A percentile compares a stretch with the other conserved stretches of the same genome.
These are phyloP conservation scores for Ambrosiella xylebori DNA, from an alignment of 2,329 filamentous ascomycete species.

Conservation along the genomic window DNA sequence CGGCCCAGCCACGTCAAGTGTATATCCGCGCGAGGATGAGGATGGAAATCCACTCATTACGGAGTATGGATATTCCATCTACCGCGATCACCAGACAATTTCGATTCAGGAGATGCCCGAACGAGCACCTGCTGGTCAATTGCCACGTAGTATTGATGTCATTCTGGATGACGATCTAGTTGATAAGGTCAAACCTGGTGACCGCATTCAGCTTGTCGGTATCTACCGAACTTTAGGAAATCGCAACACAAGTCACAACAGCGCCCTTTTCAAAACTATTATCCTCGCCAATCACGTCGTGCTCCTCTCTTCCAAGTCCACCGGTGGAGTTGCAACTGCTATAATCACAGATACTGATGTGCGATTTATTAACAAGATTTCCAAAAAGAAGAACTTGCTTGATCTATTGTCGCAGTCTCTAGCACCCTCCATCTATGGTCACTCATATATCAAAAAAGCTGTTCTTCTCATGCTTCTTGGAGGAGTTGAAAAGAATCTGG, in stretches of 20 bases:
- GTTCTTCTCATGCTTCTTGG: constrained; percentile 88
- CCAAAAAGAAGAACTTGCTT: constrained; percentile 88
- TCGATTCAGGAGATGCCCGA: constrained; percentile 99
- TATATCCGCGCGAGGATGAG: constrained; percentile 87
- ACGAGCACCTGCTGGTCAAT: constrained; percentile 80
- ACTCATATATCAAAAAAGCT: constrained; percentile 95
- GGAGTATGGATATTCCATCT: constrained; percentile 90
- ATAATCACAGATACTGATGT: constrained; percentile 93
- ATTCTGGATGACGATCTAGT: constrained; percentile 94
- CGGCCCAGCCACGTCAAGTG: constrained; percentile 71
- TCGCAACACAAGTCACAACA: constrained; percentile 76
- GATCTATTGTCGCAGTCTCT: constrained; percentile 85
- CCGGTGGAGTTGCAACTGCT: constrained; percentile 79
- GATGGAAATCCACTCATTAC: constrained; percentile 83
- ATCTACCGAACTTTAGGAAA: constrained; percentile 91
- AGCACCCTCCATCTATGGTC: constrained; percentile 90
- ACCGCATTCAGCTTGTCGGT: constrained; percentile 91
- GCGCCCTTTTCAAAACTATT: constrained; percentile 85
- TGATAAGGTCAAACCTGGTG: constrained; percentile 84
- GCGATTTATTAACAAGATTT: constrained; percentile 93
- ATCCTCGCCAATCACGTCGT: constrained; percentile 92
- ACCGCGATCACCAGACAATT: constrained; percentile 91
- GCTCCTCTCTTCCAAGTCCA: constrained; percentile 85
- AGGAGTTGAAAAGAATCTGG: constrained; percentile 95
- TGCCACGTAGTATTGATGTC: constrained; percentile 88